These are phyloP conservation scores for Flaveria robusta DNA, from an alignment of 129 eudicot species.

Conservation along the genomic window DNA sequence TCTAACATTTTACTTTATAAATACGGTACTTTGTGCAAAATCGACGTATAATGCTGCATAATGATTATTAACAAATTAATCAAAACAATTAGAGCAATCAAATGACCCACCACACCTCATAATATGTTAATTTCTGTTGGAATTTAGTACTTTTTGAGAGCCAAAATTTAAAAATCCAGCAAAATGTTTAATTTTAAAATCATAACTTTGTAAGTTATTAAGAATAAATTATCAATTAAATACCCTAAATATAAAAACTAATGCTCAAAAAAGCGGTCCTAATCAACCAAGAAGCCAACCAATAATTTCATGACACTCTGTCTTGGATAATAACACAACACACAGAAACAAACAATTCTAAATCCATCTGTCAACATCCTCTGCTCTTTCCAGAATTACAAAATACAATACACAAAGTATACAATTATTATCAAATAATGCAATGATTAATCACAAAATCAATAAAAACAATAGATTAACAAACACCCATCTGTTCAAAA, in stretches of 20 bases:
- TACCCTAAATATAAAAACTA: neutral
- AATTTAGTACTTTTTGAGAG: neutral
- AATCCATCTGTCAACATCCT: conserved; percentile 36
- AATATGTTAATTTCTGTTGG: neutral
- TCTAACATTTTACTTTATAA: too few species aligned
- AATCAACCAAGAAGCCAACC: conserved; percentile 23
- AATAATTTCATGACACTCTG: conserved; percentile 39
- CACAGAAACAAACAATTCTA: conserved; percentile 31
- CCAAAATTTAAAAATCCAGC: neutral
- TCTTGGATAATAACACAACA: conserved; percentile 37
- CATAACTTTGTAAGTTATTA: neutral
- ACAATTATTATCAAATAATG: conserved; percentile 11
- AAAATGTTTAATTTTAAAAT: neutral
- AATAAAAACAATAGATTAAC: conserved; percentile 3
- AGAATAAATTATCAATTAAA: neutral
- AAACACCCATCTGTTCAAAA: neutral
- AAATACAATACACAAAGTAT: neutral
- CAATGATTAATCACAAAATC: conserved; percentile 8
- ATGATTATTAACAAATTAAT: neutral
- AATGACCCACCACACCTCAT: neutral
- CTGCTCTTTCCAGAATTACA: conserved; percentile 21
- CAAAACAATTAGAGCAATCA: neutral
- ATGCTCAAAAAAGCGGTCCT: conserved; percentile 18
- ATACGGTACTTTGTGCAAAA: too few species aligned
- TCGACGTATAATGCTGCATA: neutral